Percentiles rank a stretch among this genome's conserved stretches.
Conservation (phyloP, 805 yeast species). For the Candida methanosorbosa region DNA sequence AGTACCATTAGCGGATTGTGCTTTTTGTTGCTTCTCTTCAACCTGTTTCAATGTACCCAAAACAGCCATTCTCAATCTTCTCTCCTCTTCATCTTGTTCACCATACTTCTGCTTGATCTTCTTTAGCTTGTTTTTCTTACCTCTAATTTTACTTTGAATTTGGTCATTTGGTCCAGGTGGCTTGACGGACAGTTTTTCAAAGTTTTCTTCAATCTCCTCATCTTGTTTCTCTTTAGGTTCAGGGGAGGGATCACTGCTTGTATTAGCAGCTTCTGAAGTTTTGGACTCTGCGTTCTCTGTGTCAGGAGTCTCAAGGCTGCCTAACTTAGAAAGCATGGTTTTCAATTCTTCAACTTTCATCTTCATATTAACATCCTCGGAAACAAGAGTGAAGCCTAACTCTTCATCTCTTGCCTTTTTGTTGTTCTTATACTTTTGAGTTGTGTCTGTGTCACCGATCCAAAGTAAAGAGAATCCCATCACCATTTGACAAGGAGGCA, state of each 20-base stretch:
- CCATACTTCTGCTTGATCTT: conserved; percentile 78
- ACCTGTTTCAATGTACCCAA: conserved; percentile 73
- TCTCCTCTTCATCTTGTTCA: conserved; percentile 89
- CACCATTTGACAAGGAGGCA: conserved; percentile 75
- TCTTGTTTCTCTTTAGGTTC: conserved; percentile 9
- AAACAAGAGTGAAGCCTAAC: conserved; percentile 19
- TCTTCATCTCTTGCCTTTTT: conserved; percentile 18
- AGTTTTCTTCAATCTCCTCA: not conserved
- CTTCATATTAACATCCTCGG: conserved; percentile 15
- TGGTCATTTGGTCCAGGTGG: conserved; percentile 12
- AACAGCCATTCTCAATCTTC: conserved; percentile 63
- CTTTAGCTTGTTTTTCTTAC: conserved; percentile 77
- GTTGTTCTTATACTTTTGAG: conserved; percentile 23
- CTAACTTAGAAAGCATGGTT: conserved; percentile 20
- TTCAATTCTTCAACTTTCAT: conserved; percentile 21
- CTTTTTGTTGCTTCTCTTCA: conserved; percentile 14
- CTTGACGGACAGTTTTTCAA: conserved; percentile 1
- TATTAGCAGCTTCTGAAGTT: conserved; percentile 7
- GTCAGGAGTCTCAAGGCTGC: conserved; percentile 4
- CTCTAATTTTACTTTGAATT: conserved; percentile 49
- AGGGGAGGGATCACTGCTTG: not conserved
- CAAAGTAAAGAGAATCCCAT: conserved; percentile 87
- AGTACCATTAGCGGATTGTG: conserved; percentile 4
- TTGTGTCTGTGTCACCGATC: conserved; percentile 51
- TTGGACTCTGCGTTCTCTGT: conserved; percentile 2